Conservation (phyloP, 192 early-diverging fungal species). For the Umbelopsis isabellina region DNA sequence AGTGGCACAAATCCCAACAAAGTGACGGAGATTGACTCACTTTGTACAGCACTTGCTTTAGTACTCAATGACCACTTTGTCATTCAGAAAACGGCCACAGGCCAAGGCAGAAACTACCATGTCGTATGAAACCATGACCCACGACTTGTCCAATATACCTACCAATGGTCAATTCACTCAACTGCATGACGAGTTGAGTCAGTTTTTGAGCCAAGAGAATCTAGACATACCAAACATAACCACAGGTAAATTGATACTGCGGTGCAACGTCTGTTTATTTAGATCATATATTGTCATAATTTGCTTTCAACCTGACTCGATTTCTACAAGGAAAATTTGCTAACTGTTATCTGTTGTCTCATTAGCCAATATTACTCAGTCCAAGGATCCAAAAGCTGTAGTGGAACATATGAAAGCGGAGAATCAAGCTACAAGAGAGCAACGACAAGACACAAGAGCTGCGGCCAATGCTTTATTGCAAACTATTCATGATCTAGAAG, state of each 20-base stretch:
- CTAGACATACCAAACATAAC: not conserved
- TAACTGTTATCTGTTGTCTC: too few species aligned
- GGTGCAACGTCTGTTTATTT: not conserved
- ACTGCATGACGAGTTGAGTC: not conserved
- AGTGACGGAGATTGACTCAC: constrained; percentile 14
- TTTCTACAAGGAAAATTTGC: not conserved
- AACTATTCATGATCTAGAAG: not conserved
- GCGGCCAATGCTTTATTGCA: not conserved
- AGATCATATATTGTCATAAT: not conserved
- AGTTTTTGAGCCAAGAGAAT: not conserved
- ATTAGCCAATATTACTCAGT: not conserved
- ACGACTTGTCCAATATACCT: not conserved
- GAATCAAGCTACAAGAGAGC: constrained; percentile 3
- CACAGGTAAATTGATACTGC: not conserved
- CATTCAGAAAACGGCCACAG: not conserved
- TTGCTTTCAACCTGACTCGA: not conserved
- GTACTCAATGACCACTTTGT: not conserved
- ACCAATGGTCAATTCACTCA: not conserved
- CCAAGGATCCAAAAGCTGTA: not conserved
- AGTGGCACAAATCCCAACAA: not conserved
- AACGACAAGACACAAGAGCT: not conserved
- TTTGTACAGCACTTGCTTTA: not conserved
- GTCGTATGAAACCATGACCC: not conserved
- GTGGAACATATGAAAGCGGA: constrained; percentile 11
- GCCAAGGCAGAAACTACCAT: not conserved